Base-by-base conservation (phyloP, 441 rosid genomes). In the Aleurites moluccanus region DNA sequence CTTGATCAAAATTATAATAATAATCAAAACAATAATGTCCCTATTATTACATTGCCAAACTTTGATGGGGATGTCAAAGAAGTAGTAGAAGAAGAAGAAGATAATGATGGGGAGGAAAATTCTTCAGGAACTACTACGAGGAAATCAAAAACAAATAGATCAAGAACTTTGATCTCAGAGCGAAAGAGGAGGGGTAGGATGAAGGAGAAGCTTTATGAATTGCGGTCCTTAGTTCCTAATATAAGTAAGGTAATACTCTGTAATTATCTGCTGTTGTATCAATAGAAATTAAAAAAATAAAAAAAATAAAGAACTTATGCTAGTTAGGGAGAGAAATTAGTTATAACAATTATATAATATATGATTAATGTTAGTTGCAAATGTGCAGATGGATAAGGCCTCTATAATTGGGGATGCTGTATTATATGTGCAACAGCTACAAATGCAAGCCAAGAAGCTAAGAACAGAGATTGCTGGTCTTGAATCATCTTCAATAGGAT, bases 351-450 rank as follows among this genome's bases (percentile, higher is more conserved):
- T 4, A 35, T 33, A 33, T 33, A 33, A 33, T 33, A 4, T 33
- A 33, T 33, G 3, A 33, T 33, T 33, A 44, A 44, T 44, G 13
- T 10, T 44, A 4, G 6, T 50, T 15, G 5, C 21, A 50, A 20
- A 56, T 60, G 59, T 35, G 67, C 79, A 93, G 97, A 94, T 94
- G 98, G 98, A 94, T 75, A 92, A 94, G 88, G 91, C 94, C 25
- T 92, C 97, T 6, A 92, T 93, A 11, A 85, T 92, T n/a, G 97
- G 97, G 77, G 98, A 93, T 66, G 93, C 97, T 0, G 90, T 88
- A 59, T 71, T 80, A 44, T 88, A 91, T 75, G 86, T 90, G 75
- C 93, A 91, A 86, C 88, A 91, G 23, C 81, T 93, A 47, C 94
- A 93, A 71, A 79, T 72, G 81, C 88, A 88, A 80, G 92, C 90